Percentiles rank a stretch among this genome's conserved stretches.
Conservation (phyloP, 2,329 filamentous ascomycete genomes). For the Myrmaecium sp. region DNA sequence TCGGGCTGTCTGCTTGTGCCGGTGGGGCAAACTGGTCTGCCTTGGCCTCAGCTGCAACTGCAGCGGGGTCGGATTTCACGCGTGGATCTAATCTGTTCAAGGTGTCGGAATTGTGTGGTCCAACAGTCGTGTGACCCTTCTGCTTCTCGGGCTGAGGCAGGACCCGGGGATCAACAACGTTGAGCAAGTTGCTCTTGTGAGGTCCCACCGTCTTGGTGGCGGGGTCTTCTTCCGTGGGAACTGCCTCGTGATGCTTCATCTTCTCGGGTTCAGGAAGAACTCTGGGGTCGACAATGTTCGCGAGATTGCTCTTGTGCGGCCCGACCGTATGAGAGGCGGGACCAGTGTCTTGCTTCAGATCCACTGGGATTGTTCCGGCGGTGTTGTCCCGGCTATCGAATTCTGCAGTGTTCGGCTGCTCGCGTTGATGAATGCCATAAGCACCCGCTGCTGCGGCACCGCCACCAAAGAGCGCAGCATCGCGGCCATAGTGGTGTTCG, state of each 20-base stretch:
- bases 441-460: slow-evolving; percentile 12
- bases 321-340: slow-evolving; percentile 3
- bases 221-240: slow-evolving; percentile 6
- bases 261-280: slow-evolving; percentile 3
- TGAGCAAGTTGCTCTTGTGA: slow-evolving; percentile 11
- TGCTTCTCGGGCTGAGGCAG: slow-evolving; percentile 11
- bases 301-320: slow-evolving; percentile 3
- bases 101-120: slow-evolving; percentile 10
- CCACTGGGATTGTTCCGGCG: too few species aligned
- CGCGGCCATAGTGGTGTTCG: slow-evolving; percentile 11
- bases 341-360: too few species aligned
- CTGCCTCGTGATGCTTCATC: slow-evolving; percentile 3
- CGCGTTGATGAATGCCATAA: slow-evolving; percentile 9
- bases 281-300: slow-evolving; percentile 3
- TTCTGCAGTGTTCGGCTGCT: too few species aligned
- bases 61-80: slow-evolving; percentile 5
- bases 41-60: background rate
- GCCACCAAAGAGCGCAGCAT: slow-evolving; percentile 11
- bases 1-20: slow-evolving; percentile 8
- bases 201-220: slow-evolving; percentile 11
- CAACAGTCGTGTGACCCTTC: slow-evolving; percentile 9
- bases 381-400: background rate
- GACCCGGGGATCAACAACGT: slow-evolving; percentile 10
- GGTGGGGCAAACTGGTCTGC: slow-evolving; percentile 9
- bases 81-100: slow-evolving; percentile 14